Base-by-base conservation (phyloP, 352 stramenopile species). In the Globisporangium cystogenes region DNA sequence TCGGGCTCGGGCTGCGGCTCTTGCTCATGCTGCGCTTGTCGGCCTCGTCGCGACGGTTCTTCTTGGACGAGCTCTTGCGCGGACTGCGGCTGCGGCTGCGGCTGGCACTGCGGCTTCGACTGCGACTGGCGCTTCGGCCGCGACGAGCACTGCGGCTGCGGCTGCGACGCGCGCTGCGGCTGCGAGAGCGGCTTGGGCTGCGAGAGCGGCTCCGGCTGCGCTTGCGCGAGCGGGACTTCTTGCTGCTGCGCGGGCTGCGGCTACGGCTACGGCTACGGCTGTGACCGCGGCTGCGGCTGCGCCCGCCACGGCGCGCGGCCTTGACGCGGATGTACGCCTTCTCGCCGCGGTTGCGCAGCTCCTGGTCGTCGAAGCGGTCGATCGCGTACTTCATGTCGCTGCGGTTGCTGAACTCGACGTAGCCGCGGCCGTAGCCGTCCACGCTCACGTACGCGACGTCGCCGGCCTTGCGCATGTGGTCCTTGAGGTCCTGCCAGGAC, bases 371-470 rank as follows among this genome's bases (percentile, higher is more conserved):
- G 18, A 93, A 48, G 48, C 86, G 87, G 39, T 73, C 60, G 24
- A 94, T 64, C 1, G 75, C 81, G 47, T 78, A 76, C 48, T 83
- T 70, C 65, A 92, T 77, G 51, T 92, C 76, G n/a, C 74, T 62
- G 52, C 81, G 72, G 54, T 80, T 89, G 54, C 60, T 61, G 52
- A 86, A 94, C 46, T 83, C 82, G 7, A 87, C 82, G 33, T 76
- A 61, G 7, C 76, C 83, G n/a, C 63, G 62, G 15, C 83, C 83
- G n/a, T 67, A 68, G 2, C 74, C 68, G 49, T 94, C 77, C 29
- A 92, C 81, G 51, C 88, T 74, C 1, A 78, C 64, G 47, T 85
- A 79, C 23, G 84, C 54, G 26, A 92, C 81, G 45, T 92, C 83
- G 20, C 75, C 79, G 0, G 65, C 75, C 41, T 74, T 74, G 21